Conservation (phyloP, 2,329 filamentous ascomycete species). For the Colletotrichum musae region DNA sequence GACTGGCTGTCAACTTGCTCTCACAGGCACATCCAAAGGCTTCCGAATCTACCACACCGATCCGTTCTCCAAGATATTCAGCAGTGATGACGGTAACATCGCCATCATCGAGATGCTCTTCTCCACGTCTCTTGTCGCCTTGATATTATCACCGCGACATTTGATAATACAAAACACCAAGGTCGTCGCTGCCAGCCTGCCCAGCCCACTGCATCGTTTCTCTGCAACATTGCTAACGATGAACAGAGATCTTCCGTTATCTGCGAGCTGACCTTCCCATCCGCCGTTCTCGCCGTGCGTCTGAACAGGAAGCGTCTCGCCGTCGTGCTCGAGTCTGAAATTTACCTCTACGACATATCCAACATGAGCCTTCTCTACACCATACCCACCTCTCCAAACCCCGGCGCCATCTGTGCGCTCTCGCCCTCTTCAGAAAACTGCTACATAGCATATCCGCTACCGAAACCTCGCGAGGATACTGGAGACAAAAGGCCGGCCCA, state of each 20-base stretch:
- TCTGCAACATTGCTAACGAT: conserved; percentile 43
- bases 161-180: conserved; percentile 98
- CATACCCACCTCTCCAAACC: conserved; percentile 94
- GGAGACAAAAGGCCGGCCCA: conserved; percentile 78
- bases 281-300: conserved; percentile 93
- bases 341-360: conserved; percentile 98
- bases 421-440: conserved; percentile 96
- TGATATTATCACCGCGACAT: conserved; percentile 91
- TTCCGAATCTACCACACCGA: conserved; percentile 98
- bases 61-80: conserved; percentile 94
- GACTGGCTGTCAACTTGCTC: conserved; percentile 14
- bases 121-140: conserved; percentile 94
- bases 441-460: conserved; percentile 93
- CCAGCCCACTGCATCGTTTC: neutral
- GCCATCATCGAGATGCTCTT: conserved; percentile 99
- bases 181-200: conserved; percentile 62
- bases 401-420: conserved; percentile 89
- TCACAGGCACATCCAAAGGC: conserved; percentile 86
- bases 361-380: conserved; percentile 97
- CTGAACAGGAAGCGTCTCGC: conserved; percentile 95
- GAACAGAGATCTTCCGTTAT: conserved; percentile 81
- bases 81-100: conserved; percentile 94
- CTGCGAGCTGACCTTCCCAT: conserved; percentile 98
- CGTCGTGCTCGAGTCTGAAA: conserved; percentile 94
- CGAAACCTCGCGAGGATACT: conserved; percentile 76